Evolutionary conservation across 2,329 filamentous ascomycete genomes (phyloP), one percentile per base, ranked within the genome.

Genomic region (Geosmithia morbida): DNA sequence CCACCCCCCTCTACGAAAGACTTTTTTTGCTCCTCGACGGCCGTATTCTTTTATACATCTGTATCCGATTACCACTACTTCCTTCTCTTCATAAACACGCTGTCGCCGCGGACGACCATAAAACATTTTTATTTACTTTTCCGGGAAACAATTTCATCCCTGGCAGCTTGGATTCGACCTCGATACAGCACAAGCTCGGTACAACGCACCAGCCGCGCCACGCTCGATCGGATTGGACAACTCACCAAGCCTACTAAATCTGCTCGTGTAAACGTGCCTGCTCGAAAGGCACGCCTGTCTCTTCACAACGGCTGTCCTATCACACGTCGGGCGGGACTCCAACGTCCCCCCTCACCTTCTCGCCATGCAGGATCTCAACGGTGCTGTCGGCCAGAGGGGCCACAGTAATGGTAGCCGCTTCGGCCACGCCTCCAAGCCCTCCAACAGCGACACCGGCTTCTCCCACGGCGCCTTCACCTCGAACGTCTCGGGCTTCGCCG

Each of bases 381-480:
- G 55, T 44, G 55, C 49, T 33, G 50, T 47, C 41, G 46, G 48
- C 45, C 75, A 76, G 55, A 71, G 74, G 48, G 77, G 70, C 60
- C 74, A 71, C 55, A 75, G 66, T 11, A 37, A 37, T 11, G 71
- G 60, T 58, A 50, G 50, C 63, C 85, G 78, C 68, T 83, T 83
- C 57, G 80, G 81, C 55, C 79, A 84, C 59, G 78, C 79, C 51
- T 87, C 85, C 48, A 94, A 94, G 70, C 82, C 86, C 52, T 85
- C 84, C 53, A 86, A 78, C 65, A 80, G 86, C 61, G 84, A 89
- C 57, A 92, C 87, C 44, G 88, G 87, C 53, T 94, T 95, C 67
- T 94, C 89, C 45, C 88, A 95, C 63, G 87, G 86, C 54, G 88
- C 89, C 50, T 96, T 94, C 67, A 82, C 82, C 59, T 90, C 86